A percentile compares a stretch with the other conserved stretches of the same genome.
phyloP scores from a whole-genome alignment of 139 green algal species.

The Chlorella vulgaris region DNA sequence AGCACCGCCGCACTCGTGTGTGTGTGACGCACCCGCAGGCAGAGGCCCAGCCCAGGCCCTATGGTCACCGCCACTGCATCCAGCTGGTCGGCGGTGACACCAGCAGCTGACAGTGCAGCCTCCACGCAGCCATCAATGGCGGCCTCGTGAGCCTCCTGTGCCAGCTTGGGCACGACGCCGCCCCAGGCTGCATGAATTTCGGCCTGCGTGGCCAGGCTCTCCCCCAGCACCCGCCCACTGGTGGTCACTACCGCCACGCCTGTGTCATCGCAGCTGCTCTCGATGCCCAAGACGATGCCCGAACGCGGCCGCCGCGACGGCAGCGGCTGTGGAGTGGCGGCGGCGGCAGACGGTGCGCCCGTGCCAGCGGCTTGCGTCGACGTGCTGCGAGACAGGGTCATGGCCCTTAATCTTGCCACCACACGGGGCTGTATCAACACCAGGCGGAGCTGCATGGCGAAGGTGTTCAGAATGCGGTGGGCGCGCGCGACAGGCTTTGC shows the following conservation, averaged over 20 bases:
- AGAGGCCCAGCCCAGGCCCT: slow-evolving; percentile 93
- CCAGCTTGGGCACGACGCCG: slow-evolving; percentile 94
- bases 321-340: background rate
- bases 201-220: slow-evolving; percentile 79
- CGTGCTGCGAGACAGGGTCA: too few species aligned
- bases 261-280: slow-evolving; percentile 97
- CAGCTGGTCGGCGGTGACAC: slow-evolving; percentile 55
- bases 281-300: slow-evolving; percentile 90
- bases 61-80: slow-evolving; percentile 93
- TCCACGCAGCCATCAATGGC: slow-evolving; percentile 92
- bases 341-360: background rate
- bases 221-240: slow-evolving; percentile 76
- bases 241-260: slow-evolving; percentile 85
- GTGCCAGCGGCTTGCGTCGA: too few species aligned
- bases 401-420: too few species aligned
- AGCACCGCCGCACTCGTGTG: background rate
- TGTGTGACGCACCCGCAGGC: slow-evolving; percentile 79
- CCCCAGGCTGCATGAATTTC: slow-evolving; percentile 93
- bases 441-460: too few species aligned
- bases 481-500: too few species aligned
- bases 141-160: slow-evolving; percentile 83
- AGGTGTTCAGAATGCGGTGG: too few species aligned
- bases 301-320: background rate
- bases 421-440: too few species aligned
- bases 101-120: slow-evolving; percentile 66